Conservation (phyloP, 225 moss, liverwort and hornwort genomes). For the Ulota crispa region DNA sequence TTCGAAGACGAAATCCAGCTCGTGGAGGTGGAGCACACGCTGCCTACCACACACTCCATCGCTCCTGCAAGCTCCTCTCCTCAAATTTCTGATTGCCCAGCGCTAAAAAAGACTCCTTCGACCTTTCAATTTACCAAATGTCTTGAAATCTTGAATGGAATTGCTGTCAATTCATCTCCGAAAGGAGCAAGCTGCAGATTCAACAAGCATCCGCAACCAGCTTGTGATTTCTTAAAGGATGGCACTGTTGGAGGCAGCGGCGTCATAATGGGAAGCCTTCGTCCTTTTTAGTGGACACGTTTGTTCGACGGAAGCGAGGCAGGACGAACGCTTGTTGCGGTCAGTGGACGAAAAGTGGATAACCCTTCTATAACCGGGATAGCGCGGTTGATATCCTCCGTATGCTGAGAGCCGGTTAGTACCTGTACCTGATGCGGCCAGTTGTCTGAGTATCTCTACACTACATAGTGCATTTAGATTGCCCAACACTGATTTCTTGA, state of each 20-base stretch:
- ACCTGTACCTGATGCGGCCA: too few species aligned
- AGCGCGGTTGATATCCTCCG: background rate
- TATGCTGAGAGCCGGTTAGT: background rate
- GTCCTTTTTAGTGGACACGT: background rate
- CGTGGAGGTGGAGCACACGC: conserved; percentile 6
- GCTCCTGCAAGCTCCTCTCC: background rate
- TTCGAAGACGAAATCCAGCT: conserved; percentile 4
- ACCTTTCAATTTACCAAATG: background rate
- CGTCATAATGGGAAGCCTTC: background rate
- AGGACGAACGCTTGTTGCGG: background rate
- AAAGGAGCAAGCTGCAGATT: background rate
- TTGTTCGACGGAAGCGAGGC: background rate
- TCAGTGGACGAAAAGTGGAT: conserved; percentile 25
- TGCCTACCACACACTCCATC: conserved; percentile 33
- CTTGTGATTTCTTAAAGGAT: background rate
- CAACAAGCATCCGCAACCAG: background rate
- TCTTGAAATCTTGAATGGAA: background rate
- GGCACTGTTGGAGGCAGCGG: too few species aligned
- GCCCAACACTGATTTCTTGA: too few species aligned
- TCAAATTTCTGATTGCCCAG: background rate
- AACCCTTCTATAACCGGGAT: background rate
- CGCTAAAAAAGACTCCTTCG: background rate
- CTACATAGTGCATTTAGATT: too few species aligned
- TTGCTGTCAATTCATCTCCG: background rate
- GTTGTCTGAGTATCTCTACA: too few species aligned